Evolutionary conservation across 1,284 basidiomycete species (phyloP), one percentile per base, ranked within the genome.

Genomic region (Meripilus lineatus): DNA sequence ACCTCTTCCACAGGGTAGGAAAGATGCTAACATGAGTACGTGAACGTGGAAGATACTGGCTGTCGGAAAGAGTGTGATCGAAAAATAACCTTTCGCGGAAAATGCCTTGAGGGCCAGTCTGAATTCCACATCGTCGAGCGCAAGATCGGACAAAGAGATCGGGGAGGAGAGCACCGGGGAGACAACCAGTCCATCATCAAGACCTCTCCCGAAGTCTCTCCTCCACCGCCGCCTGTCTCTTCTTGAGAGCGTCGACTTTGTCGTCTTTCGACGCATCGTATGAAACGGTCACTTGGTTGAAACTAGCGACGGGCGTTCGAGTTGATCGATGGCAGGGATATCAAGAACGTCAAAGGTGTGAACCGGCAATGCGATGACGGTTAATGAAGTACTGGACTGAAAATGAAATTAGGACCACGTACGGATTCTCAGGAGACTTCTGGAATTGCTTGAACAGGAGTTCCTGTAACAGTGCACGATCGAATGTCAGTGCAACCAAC

Each of bases 391-490:
- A n/a, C n/a, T n/a, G n/a, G n/a, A n/a, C 15, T 28, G 13, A 37
- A 42, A 50, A 38, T 42, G 50, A 39, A 38, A 18, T 24, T 32
- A 38, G 15, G n/a, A 37, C 13, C 5, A 59, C 83, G 59, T 70
- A 93, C 80, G 90, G 89, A 64, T 93, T 93, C 48, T 92, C 90
- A 0, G 88, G 85, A 7, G 85, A 84, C 63, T 93, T 93, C 66
- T 93, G 86, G 78, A 89, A 91, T 59, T 87, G 78, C 62, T 90
- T 91, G 73, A 73, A 79, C 34, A 89, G 65, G 34, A 87, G 62
- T 43, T 90, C 86, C 81, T 86, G 56, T 44, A 45, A 3, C n/a
- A n/a, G n/a, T n/a, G n/a, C n/a, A n/a, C 38, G 41, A 36, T 26
- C 24, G 36, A 7, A 36, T 26, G 14, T 33, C 28, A 33, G 39